Conservation (phyloP, 140 eudicot genomes). For the Anethum foeniculum region DNA sequence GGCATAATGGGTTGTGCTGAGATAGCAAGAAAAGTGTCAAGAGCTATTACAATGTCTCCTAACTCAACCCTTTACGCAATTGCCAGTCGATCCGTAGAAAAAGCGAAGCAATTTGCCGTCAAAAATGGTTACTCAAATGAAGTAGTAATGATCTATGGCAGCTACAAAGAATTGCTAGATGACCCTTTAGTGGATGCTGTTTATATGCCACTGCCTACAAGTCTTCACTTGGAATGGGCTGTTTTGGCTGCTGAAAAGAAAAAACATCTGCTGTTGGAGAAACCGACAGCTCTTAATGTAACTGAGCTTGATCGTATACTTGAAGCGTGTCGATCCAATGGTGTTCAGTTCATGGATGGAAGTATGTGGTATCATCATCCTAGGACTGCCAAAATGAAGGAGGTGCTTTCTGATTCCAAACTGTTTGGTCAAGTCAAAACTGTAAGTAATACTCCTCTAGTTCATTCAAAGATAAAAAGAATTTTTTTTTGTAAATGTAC, state of each 20-base stretch:
- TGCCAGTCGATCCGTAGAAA: slow-evolving; percentile 66
- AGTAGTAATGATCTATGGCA: slow-evolving; percentile 45
- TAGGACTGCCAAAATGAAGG: slow-evolving; percentile 67
- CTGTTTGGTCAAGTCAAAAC: slow-evolving; percentile 54
- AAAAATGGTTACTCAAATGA: slow-evolving; percentile 31
- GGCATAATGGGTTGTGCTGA: slow-evolving; percentile 85
- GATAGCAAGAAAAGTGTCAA: slow-evolving; percentile 59
- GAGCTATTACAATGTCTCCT: slow-evolving; percentile 67
- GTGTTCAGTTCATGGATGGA: slow-evolving; percentile 89
- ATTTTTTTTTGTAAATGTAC: background rate
- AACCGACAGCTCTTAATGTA: slow-evolving; percentile 66
- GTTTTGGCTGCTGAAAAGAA: slow-evolving; percentile 58
- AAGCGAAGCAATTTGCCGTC: slow-evolving; percentile 47
- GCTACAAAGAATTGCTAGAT: slow-evolving; percentile 50
- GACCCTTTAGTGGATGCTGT: slow-evolving; percentile 71
- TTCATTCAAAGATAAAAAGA: background rate
- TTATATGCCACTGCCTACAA: slow-evolving; percentile 80
- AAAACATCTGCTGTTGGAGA: slow-evolving; percentile 79
- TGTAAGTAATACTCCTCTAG: slow-evolving; percentile 23
- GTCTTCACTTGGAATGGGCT: slow-evolving; percentile 75
- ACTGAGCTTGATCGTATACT: slow-evolving; percentile 55
- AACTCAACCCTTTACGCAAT: slow-evolving; percentile 53
- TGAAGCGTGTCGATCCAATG: slow-evolving; percentile 48
- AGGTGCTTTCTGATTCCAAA: slow-evolving; percentile 36
- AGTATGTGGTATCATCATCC: slow-evolving; percentile 97